Evolutionary conservation across 805 yeast species (phyloP).

Genomic region (Candida wancherniae): DNA sequence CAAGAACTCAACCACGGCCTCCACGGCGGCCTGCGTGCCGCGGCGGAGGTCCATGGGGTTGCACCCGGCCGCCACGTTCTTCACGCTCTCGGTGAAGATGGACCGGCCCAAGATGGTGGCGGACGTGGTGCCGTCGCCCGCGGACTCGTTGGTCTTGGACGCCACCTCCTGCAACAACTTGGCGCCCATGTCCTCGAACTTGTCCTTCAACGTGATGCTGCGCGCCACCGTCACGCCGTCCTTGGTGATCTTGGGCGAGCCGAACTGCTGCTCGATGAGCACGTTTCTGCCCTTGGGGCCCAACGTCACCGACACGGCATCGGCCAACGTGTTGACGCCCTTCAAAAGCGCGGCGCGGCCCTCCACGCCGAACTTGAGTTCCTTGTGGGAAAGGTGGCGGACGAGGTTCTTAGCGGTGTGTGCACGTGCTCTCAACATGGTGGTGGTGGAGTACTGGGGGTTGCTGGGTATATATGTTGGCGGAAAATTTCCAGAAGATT

Average conservation of each 20-base stretch:
- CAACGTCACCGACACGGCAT: constrained; percentile 92
- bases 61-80: constrained; percentile 98
- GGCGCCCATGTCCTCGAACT: constrained; percentile 95
- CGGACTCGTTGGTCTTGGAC: constrained; percentile 91
- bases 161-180: constrained; percentile 95
- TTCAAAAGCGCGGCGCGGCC: constrained; percentile 91
- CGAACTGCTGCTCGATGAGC: constrained; percentile 92
- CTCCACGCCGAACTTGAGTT: constrained; percentile 92
- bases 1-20: constrained; percentile 81
- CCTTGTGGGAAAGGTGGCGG: constrained; percentile 72
- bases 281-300: constrained; percentile 99
- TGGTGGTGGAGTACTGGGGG: constrained; percentile 4
- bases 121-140: constrained; percentile 98
- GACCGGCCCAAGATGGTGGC: constrained; percentile 96
- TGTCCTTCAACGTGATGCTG: constrained; percentile 76
- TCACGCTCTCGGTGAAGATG: constrained; percentile 90
- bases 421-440: constrained; percentile 50
- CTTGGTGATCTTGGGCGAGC: constrained; percentile 96
- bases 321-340: constrained; percentile 93
- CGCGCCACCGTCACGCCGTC: constrained; percentile 98
- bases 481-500: constrained; percentile 17
- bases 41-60: constrained; percentile 98
- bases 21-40: constrained; percentile 96
- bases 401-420: constrained; percentile 38
- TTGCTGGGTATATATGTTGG: constrained; percentile 8